These are phyloP conservation scores for Lithohypha guttulata DNA, from an alignment of 2,329 filamentous ascomycete genomes.

Conservation along the genomic window DNA sequence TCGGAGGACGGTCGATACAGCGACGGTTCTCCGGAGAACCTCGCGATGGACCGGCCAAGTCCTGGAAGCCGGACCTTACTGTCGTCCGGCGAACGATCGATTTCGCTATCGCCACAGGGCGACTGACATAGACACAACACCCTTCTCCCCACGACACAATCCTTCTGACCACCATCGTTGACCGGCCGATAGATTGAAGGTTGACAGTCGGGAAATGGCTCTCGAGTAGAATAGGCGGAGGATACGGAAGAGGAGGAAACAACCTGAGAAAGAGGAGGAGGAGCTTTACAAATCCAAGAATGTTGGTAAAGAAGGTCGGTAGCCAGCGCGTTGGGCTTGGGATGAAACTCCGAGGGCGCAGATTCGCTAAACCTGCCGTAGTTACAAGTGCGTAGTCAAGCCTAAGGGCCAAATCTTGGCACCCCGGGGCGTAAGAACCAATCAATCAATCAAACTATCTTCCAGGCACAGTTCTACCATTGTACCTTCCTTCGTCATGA, in stretches of 20 bases:
- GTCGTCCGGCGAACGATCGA: conserved; percentile 24
- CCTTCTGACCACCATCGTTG: conserved; percentile 2
- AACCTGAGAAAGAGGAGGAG: neutral
- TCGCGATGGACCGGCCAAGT: conserved; percentile 12
- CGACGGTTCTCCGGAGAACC: neutral
- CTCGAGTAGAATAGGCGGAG: conserved; percentile 3
- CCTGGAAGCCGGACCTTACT: conserved; percentile 25
- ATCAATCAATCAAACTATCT: too few relatives aligned
- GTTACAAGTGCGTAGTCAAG: conserved; percentile 1
- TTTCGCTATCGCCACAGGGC: conserved; percentile 25
- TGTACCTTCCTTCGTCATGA: too few relatives aligned
- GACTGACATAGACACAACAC: conserved; percentile 10
- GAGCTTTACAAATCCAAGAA: neutral
- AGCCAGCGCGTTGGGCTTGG: conserved; percentile 1
- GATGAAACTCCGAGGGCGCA: conserved; percentile 1
- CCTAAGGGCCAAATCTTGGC: conserved; percentile 1
- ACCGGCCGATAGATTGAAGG: conserved; percentile 5
- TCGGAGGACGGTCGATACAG: neutral
- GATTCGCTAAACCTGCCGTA: neutral
- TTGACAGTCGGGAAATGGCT: conserved; percentile 3
- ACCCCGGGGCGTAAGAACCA: conserved; percentile 1
- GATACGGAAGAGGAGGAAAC: conserved; percentile 3
- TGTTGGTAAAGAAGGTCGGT: neutral
- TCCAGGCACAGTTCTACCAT: too few relatives aligned
- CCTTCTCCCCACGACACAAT: neutral